These are phyloP conservation scores for Sequoiadendron giganteum DNA, from an alignment of 75 land plant genomes.

Conservation along the genomic window DNA sequence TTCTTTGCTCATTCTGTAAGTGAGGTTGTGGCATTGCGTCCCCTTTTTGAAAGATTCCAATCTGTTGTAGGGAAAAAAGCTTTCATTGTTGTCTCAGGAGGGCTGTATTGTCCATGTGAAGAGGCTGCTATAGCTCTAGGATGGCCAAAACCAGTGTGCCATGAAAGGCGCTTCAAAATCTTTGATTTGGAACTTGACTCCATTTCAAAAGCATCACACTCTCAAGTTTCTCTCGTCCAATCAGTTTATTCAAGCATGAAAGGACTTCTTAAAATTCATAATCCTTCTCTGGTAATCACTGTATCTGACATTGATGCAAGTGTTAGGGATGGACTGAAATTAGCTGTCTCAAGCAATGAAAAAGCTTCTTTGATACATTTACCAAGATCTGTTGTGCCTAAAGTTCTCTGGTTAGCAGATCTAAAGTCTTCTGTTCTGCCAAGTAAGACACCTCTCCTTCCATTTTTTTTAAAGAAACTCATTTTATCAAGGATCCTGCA, in stretches of 20 bases:
- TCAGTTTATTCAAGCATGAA: constrained; percentile 78
- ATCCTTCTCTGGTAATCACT: constrained; percentile 79
- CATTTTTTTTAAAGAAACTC: not conserved
- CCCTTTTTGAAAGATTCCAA: constrained; percentile 82
- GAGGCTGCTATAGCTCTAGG: constrained; percentile 64
- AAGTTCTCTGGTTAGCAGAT: constrained; percentile 94
- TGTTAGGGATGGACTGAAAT: constrained; percentile 69
- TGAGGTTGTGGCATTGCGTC: constrained; percentile 76
- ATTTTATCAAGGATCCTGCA: not conserved
- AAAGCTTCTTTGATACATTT: constrained; percentile 57
- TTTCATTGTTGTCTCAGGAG: constrained; percentile 82
- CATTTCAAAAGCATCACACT: constrained; percentile 45
- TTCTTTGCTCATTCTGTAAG: constrained; percentile 86
- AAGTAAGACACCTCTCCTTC: constrained; percentile 41
- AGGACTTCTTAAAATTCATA: constrained; percentile 83
- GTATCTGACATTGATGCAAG: constrained; percentile 56
- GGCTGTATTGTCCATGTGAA: constrained; percentile 81
- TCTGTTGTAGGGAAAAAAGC: constrained; percentile 81
- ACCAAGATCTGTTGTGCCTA: constrained; percentile 63
- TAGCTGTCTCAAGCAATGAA: constrained; percentile 53
- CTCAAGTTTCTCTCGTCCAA: constrained; percentile 71
- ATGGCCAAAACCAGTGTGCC: constrained; percentile 75
- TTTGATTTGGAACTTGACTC: constrained; percentile 78
- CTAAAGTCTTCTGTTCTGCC: constrained; percentile 61
- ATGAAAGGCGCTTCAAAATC: constrained; percentile 88